Evolutionary conservation across 305 asterid genomes (phyloP), one percentile per base, ranked within the genome.

Genomic region (Ilex paraguariensis): DNA sequence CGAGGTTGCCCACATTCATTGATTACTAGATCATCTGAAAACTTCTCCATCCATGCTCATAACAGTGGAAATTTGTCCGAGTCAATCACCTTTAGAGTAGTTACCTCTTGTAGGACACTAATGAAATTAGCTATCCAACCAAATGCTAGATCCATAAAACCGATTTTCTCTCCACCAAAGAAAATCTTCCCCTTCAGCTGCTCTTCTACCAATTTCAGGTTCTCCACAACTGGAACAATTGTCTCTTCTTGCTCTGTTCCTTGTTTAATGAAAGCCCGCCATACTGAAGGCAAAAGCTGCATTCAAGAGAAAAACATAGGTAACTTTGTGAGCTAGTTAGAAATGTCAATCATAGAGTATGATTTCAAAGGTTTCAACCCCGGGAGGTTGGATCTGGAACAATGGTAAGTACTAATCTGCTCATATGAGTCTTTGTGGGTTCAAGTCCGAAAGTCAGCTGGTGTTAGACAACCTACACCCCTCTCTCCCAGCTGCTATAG

Each of bases 1-100:
- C 82, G 73, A 9, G 93, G 87, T 3, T 91, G 97, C 84, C 86
- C 81, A 54, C 52, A 73, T 67, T 77, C 87, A 75, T 75, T 83
- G 64, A 82, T 83, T 2, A 32, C 66, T n/a, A 90, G 84, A 80
- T 68, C 76, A 52, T 78, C 72, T 0, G 79, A 66, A 69, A 81
- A 90, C 60, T 61, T 62, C 40, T 66, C 63, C 48, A 81, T 80
- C 95, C 95, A 87, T 21, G 74, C 71, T 52, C 82, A 75, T 57
- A 87, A 70, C 32, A 66, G 36, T 3, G 91, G 97, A 16, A 85
- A 71, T 31, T 31, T 68, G 57, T 75, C 78, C 32, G 69, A 67
- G 69, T 81, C 81, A 0, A 87, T 64, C 66, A 85, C 13, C 56
- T 77, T 74, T 60, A 75, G 36, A 39, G 51, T 76, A 16, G 36